Base-by-base conservation (phyloP, 2,329 filamentous ascomycete genomes). In the Hypoxylon sp. region DNA sequence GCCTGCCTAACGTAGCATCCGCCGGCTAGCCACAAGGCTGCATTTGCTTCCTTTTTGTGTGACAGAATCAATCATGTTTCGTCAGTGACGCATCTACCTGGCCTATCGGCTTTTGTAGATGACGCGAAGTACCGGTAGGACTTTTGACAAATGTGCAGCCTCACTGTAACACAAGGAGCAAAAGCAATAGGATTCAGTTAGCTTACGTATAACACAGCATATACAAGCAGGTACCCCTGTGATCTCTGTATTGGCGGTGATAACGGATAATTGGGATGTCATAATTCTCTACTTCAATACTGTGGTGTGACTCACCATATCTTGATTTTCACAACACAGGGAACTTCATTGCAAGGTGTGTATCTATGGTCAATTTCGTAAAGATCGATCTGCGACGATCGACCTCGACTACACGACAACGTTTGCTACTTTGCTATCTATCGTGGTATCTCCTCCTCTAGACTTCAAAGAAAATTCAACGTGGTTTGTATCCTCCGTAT, bases 111-210 rank as follows among this genome's bases (percentile, higher is more conserved):
- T 21, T 28, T 21, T 56, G 10, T 10, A 34, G 25, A 56, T 46
- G 53, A 56, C 53, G 53, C 53, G 53, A 46, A 56, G 28, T 23
- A 25, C 38, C 53, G 38, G 38, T 32, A 56, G 52, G 52, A 56
- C 38, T 56, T 46, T 55, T 23, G 5, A 56, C 17, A 19, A 19
- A 55, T 30, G 36, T 38, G 30, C 17, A 48, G 45, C 43, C 43
- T 50, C 21, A n/a, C 5, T 19, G 25, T 49, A 9, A 50, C 11
- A 59, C 21, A 41, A 21, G 56, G 17, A 50, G 25, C 19, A 9
- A 36, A 41, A 59, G 45, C n/a, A 59, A 59, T 43, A 23, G 7
- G 14, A 59, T 59, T 50, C 14, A 28, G 9, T 14, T 3, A 32
- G 45, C 55, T n/a, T 49, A 3, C 43, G 19, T 25, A n/a, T 5